These are phyloP conservation scores for Boeremia exigua DNA, from an alignment of 2,329 filamentous ascomycete genomes.

Conservation along the genomic window DNA sequence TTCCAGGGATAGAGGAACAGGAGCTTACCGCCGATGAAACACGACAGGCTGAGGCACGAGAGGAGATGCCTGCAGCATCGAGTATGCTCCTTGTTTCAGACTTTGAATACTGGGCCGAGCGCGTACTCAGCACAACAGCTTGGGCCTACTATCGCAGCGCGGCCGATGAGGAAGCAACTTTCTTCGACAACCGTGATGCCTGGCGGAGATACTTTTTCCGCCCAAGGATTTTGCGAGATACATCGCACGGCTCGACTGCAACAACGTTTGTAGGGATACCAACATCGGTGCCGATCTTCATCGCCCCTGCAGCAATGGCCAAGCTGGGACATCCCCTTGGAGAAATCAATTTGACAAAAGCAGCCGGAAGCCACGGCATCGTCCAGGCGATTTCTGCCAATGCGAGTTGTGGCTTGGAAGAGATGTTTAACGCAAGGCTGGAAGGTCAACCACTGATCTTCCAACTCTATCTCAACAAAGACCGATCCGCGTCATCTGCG, in stretches of 20 bases:
- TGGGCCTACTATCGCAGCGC: slow-evolving; percentile 9
- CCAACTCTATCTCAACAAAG: slow-evolving; percentile 6
- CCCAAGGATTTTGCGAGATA: slow-evolving; percentile 4
- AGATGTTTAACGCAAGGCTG: slow-evolving; percentile 5
- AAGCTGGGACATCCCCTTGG: slow-evolving; percentile 5
- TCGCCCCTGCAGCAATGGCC: slow-evolving; percentile 9
- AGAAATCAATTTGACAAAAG: slow-evolving; percentile 4
- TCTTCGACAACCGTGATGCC: slow-evolving; percentile 5
- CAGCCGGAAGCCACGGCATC: not conserved
- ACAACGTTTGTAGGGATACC: slow-evolving; percentile 1
- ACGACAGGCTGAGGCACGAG: not conserved
- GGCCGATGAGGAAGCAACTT: slow-evolving; percentile 6
- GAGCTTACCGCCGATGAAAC: slow-evolving; percentile 1
- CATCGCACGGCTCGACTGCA: slow-evolving; percentile 2
- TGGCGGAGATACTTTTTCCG: slow-evolving; percentile 8
- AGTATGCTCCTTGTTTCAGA: slow-evolving; percentile 5
- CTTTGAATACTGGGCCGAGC: slow-evolving; percentile 6
- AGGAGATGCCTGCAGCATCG: slow-evolving; percentile 1
- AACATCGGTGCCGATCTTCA: slow-evolving; percentile 5
- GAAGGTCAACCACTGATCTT: slow-evolving; percentile 5
- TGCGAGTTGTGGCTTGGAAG: slow-evolving; percentile 4
- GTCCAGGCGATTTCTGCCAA: slow-evolving; percentile 6
- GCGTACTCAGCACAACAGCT: slow-evolving; percentile 8
- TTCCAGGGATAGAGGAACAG: not conserved
- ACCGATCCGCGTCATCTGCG: slow-evolving; percentile 2